These are phyloP conservation scores for Sphaerulina vaccinii DNA, from an alignment of 2,329 filamentous ascomycete genomes.

Conservation along the genomic window DNA sequence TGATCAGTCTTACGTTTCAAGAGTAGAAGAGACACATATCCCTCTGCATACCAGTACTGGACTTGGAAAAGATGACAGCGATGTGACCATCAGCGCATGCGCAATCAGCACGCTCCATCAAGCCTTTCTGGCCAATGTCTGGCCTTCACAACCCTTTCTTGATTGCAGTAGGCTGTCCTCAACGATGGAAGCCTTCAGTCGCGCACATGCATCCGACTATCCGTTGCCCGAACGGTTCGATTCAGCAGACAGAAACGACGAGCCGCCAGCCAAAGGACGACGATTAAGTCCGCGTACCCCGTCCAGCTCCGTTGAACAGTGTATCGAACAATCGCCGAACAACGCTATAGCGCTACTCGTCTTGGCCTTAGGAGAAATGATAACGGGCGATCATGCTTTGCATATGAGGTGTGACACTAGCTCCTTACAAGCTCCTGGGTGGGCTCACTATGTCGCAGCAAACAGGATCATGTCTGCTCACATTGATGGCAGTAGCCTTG, in stretches of 20 bases:
- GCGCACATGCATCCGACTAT: background rate
- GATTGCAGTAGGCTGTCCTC: slow-evolving; percentile 1
- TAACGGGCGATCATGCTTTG: slow-evolving; percentile 34
- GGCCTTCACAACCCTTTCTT: slow-evolving; percentile 3
- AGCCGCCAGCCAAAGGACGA: slow-evolving; percentile 3
- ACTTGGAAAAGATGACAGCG: background rate
- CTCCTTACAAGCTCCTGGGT: slow-evolving; percentile 58
- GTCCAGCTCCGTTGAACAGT: background rate
- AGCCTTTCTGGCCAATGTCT: background rate
- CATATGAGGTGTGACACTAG: background rate
- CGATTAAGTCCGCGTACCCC: background rate
- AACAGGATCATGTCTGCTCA: slow-evolving; percentile 80
- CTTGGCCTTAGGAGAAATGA: slow-evolving; percentile 76
- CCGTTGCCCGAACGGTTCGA: background rate
- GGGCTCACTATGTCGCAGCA: slow-evolving; percentile 81
- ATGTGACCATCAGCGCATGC: background rate
- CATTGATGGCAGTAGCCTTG: slow-evolving; percentile 70
- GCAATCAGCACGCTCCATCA: slow-evolving; percentile 3
- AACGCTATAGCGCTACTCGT: slow-evolving; percentile 76
- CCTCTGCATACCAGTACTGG: too few species aligned
- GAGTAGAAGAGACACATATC: slow-evolving; percentile 4
- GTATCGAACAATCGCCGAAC: slow-evolving; percentile 61
- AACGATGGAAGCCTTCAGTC: background rate
- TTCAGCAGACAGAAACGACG: background rate
- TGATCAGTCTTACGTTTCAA: slow-evolving; percentile 4